These are phyloP conservation scores for Blumeria hordei DNA, from an alignment of 2,329 filamentous ascomycete genomes.

Conservation along the genomic window DNA sequence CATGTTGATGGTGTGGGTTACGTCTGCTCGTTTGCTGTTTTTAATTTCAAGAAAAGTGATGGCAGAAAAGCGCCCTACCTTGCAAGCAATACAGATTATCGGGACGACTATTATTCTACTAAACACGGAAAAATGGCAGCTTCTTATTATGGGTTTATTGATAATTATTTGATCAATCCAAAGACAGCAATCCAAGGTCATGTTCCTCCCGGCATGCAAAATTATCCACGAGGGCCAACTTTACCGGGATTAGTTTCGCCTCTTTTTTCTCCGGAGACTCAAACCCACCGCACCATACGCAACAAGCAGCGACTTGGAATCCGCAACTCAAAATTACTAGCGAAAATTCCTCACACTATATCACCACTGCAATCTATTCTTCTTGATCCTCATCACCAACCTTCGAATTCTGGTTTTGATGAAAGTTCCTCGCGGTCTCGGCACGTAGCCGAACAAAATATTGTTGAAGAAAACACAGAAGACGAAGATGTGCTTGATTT, in stretches of 20 bases:
- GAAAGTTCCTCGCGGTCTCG: conserved; percentile 22
- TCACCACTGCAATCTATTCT: conserved; percentile 47
- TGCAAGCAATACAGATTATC: conserved; percentile 25
- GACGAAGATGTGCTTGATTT: conserved; percentile 15
- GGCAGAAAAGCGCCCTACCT: conserved; percentile 22
- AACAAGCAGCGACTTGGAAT: conserved; percentile 21
- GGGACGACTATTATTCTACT: conserved; percentile 80
- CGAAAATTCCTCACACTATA: conserved; percentile 11
- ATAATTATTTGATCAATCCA: conserved; percentile 65
- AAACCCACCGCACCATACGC: conserved; percentile 23
- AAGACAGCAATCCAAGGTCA: conserved; percentile 40
- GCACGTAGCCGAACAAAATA: conserved; percentile 24
- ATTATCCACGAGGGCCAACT: conserved; percentile 51
- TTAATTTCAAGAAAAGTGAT: conserved; percentile 76
- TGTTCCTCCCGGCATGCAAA: conserved; percentile 28
- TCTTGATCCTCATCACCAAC: conserved; percentile 54
- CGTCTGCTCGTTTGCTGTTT: conserved; percentile 91
- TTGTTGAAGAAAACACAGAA: conserved; percentile 31
- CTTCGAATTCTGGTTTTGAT: conserved; percentile 23
- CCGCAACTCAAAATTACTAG: conserved; percentile 22
- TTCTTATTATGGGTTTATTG: conserved; percentile 83
- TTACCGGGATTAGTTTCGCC: conserved; percentile 49
- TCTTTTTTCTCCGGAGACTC: conserved; percentile 30
- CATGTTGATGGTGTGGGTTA: conserved; percentile 92
- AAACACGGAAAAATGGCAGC: conserved; percentile 98